A percentile compares a stretch with the other conserved stretches of the same genome.
Evolutionary conservation across 2,329 filamentous ascomycete species (phyloP).

Genomic region (Ophiostoma himal-ulmi): DNA sequence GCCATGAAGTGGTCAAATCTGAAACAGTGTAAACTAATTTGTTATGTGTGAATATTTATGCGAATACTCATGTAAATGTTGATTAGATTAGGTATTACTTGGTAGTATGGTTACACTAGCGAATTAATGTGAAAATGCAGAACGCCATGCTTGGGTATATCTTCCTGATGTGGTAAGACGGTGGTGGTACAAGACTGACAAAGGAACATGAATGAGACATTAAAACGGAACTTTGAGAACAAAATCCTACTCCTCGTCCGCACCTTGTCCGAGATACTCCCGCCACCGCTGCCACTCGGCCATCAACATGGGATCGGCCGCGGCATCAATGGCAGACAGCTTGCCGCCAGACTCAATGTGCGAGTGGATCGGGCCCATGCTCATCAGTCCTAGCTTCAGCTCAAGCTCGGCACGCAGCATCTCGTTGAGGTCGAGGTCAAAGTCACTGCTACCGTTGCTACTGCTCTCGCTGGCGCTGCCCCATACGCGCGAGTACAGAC

Average conservation of each 20-base stretch:
- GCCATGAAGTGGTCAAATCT: background rate
- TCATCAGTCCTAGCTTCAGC: background rate
- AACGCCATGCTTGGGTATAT: background rate
- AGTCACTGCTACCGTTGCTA: slow-evolving; percentile 1
- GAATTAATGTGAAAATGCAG: background rate
- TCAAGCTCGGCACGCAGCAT: background rate
- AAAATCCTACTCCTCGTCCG: background rate
- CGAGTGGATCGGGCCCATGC: background rate
- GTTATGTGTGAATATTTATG: background rate
- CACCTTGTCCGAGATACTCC: background rate
- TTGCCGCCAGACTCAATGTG: background rate
- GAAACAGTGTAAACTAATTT: background rate
- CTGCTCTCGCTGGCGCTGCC: background rate
- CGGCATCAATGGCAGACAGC: background rate
- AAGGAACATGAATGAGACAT: background rate
- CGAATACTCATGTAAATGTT: background rate
- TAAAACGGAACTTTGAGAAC: background rate
- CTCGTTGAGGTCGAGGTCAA: background rate
- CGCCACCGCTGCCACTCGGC: slow-evolving; percentile 2
- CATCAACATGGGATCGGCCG: background rate
- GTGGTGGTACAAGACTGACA: background rate
- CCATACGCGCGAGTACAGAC: background rate
- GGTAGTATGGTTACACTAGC: background rate
- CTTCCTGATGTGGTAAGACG: background rate
- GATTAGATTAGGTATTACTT: background rate